These are phyloP conservation scores for Clitopilus hobsonii DNA, from an alignment of 768 basidiomycete genomes.

Conservation along the genomic window DNA sequence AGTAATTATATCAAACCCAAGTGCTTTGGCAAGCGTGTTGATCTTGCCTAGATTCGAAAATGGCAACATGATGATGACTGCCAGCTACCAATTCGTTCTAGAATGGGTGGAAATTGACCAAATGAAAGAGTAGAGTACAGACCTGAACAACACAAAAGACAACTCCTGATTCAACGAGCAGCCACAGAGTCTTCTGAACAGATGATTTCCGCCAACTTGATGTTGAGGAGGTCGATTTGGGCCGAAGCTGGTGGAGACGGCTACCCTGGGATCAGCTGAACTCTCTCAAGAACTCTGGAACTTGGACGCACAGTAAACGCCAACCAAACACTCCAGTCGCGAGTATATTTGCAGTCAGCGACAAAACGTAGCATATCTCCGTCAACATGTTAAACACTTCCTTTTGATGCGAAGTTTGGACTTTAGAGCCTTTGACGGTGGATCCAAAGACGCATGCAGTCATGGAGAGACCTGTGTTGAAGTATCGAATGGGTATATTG, in stretches of 20 bases:
- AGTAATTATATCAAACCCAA: neutral
- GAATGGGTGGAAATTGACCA: no score
- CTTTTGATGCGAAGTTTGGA: neutral
- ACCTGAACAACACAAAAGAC: neutral
- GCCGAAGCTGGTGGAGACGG: neutral
- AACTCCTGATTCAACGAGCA: neutral
- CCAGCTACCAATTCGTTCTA: neutral
- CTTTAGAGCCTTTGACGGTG: neutral
- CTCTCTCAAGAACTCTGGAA: neutral
- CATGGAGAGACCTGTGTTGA: neutral
- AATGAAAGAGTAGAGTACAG: no score
- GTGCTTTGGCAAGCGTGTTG: neutral
- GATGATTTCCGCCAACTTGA: neutral
- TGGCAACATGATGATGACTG: neutral
- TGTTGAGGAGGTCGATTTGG: neutral
- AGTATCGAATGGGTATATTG: neutral
- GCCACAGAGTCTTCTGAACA: neutral
- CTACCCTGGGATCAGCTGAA: neutral
- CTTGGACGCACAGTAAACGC: neutral
- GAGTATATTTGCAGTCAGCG: neutral
- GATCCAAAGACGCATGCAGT: neutral
- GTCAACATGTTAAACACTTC: neutral
- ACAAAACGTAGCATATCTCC: neutral
- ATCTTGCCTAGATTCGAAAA: neutral
- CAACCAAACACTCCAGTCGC: neutral